Percentiles rank a stretch among this genome's conserved stretches.
These are phyloP conservation scores for Aspergillus ustus DNA, from an alignment of 2,329 filamentous ascomycete species.

Conservation along the genomic window DNA sequence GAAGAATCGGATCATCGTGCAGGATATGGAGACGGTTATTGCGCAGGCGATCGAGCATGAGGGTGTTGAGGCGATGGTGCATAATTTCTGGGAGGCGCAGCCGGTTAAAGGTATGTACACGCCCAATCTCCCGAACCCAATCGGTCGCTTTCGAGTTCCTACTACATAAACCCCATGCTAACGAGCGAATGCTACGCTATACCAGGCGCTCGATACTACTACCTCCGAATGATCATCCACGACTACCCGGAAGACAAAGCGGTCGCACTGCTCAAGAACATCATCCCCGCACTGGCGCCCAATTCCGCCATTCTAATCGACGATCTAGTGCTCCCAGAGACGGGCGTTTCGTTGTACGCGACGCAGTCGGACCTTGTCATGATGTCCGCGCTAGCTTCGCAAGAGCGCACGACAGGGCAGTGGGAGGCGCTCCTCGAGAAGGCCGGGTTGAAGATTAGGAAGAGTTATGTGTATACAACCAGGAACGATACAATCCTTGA, in stretches of 20 bases:
- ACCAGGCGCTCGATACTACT: slow-evolving; percentile 14
- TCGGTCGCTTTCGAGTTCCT: too few relatives aligned
- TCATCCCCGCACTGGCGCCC: slow-evolving; percentile 15
- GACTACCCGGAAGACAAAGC: slow-evolving; percentile 17
- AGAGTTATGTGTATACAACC: not conserved
- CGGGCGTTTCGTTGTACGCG: not conserved
- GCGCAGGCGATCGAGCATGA: not conserved
- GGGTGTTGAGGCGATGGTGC: slow-evolving; percentile 16
- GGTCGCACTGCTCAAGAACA: slow-evolving; percentile 4
- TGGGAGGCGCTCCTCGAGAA: not conserved
- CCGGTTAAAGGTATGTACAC: slow-evolving; percentile 7
- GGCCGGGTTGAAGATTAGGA: not conserved
- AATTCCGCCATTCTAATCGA: slow-evolving; percentile 10
- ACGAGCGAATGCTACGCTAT: not conserved
- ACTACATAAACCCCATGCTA: too few relatives aligned
- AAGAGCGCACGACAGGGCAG: not conserved
- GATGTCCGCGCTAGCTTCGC: not conserved
- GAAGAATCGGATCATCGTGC: not conserved
- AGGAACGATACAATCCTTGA: not conserved
- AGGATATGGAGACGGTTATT: slow-evolving; percentile 6
- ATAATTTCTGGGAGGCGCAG: slow-evolving; percentile 20
- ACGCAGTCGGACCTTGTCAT: slow-evolving; percentile 8
- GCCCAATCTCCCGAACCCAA: too few relatives aligned
- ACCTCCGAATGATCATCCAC: slow-evolving; percentile 10
- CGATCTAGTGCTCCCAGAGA: slow-evolving; percentile 10